These are phyloP conservation scores for Chenopodium album DNA, from an alignment of 148 eudicot genomes.

Conservation along the genomic window DNA sequence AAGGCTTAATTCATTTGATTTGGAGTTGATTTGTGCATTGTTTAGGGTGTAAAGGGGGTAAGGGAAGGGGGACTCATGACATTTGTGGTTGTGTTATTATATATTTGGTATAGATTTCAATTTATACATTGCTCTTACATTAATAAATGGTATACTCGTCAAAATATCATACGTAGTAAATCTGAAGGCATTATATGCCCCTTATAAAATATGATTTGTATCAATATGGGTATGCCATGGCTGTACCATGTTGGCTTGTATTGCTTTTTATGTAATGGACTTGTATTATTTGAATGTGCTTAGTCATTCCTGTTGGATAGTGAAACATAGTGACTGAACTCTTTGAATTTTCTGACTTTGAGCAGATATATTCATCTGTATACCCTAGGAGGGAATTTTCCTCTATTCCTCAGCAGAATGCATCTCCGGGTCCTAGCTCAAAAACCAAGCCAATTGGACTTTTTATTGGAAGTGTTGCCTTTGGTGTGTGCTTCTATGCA, in stretches of 20 bases:
- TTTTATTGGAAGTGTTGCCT: slow-evolving; percentile 55
- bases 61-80: no score
- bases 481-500: slow-evolving; percentile 53
- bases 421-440: slow-evolving; percentile 41
- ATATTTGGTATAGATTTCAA: no score
- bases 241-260: not conserved
- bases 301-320: not conserved
- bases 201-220: no score
- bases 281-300: not conserved
- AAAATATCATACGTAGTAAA: no score
- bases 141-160: no score
- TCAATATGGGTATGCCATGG: not conserved
- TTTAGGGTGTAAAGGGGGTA: no score
- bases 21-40: not conserved
- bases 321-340: slow-evolving; percentile 7
- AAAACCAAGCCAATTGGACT: slow-evolving; percentile 43
- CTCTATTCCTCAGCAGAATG: slow-evolving; percentile 40
- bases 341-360: not conserved
- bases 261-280: not conserved
- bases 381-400: slow-evolving; percentile 57
- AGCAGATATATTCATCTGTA: slow-evolving; percentile 60
- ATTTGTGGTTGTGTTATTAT: no score
- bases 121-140: no score
- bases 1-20: not conserved
- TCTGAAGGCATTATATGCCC: no score